phyloP scores from a whole-genome alignment of 257 asterid genomes.

The Solanum habrochaites region DNA sequence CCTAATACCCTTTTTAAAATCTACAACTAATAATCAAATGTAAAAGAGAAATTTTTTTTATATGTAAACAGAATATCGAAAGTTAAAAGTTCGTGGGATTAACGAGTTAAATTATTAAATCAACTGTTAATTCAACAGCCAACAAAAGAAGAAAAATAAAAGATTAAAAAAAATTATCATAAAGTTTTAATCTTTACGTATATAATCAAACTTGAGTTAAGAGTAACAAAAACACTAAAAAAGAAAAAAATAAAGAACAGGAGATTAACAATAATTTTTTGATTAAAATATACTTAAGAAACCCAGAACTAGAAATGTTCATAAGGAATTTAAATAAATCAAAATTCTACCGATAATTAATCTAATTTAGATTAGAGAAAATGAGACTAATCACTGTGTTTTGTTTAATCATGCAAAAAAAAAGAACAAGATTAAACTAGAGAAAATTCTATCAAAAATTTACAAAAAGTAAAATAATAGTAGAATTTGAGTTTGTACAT shows the following conservation, averaged over 20 bases:
- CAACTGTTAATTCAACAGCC: constrained; percentile 5
- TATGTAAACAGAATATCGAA: background rate
- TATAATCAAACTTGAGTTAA: background rate
- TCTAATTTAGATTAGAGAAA: background rate
- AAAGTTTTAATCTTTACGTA: background rate
- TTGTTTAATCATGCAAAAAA: background rate
- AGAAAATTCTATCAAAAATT: background rate
- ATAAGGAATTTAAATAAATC: background rate
- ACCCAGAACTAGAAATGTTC: background rate
- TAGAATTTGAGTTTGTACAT: background rate
- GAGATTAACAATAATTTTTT: background rate
- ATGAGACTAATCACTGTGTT: background rate
- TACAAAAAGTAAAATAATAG: background rate
- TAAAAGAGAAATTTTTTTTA: background rate
- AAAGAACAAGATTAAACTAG: background rate
- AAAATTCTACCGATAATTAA: background rate
- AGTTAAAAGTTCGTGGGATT: constrained; percentile 28
- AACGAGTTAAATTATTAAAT: constrained; percentile 27
- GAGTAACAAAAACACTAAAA: background rate
- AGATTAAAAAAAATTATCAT: rapidly evolving
- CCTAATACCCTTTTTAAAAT: constrained; percentile 9
- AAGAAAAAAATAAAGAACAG: background rate
- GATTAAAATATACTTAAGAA: background rate
- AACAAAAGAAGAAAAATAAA: background rate
- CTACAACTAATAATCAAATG: background rate